These are phyloP conservation scores for Monosporascus cannonballus DNA, from an alignment of 2,329 filamentous ascomycete genomes.

Conservation along the genomic window DNA sequence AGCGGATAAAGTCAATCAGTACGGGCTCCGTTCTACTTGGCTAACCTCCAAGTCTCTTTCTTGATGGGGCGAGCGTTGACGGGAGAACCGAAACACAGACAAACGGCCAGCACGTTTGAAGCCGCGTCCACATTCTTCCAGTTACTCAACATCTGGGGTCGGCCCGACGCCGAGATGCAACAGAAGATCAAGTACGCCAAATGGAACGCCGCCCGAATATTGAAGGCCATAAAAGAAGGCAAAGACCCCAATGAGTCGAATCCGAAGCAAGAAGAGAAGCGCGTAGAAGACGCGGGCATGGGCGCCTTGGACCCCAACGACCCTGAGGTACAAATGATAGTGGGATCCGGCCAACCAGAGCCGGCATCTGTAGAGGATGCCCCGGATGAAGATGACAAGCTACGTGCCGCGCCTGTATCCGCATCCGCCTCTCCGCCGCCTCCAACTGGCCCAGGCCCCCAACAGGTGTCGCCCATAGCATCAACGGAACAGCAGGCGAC, in stretches of 20 bases:
- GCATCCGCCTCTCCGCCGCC: conserved; percentile 28
- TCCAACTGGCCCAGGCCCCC: conserved; percentile 18
- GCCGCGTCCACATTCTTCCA: conserved; percentile 91
- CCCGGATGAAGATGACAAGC: conserved; percentile 35
- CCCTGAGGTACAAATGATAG: conserved; percentile 54
- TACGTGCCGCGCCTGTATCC: conserved; percentile 28
- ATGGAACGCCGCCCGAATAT: conserved; percentile 87
- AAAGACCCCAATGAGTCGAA: conserved; percentile 91
- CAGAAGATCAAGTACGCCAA: conserved; percentile 96
- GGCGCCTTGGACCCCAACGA: conserved; percentile 56
- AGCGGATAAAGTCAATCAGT: conserved; percentile 79
- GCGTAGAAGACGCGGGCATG: conserved; percentile 35
- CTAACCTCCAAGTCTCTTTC: not conserved
- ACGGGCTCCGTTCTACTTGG: conserved; percentile 12
- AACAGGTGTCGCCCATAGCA: conserved; percentile 27
- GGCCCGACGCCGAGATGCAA: conserved; percentile 65
- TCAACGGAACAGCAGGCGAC: conserved; percentile 19
- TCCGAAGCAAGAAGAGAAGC: conserved; percentile 55
- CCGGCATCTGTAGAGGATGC: conserved; percentile 48
- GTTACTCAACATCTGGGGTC: conserved; percentile 76
- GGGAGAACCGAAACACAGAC: conserved; percentile 38
- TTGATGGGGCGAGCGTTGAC: conserved; percentile 2
- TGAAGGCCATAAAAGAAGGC: conserved; percentile 83
- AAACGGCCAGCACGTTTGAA: conserved; percentile 91
- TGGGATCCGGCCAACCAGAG: conserved; percentile 25